These are phyloP conservation scores for Penicillium samsonianum DNA, from an alignment of 495 filamentous ascomycete species.

Conservation along the genomic window DNA sequence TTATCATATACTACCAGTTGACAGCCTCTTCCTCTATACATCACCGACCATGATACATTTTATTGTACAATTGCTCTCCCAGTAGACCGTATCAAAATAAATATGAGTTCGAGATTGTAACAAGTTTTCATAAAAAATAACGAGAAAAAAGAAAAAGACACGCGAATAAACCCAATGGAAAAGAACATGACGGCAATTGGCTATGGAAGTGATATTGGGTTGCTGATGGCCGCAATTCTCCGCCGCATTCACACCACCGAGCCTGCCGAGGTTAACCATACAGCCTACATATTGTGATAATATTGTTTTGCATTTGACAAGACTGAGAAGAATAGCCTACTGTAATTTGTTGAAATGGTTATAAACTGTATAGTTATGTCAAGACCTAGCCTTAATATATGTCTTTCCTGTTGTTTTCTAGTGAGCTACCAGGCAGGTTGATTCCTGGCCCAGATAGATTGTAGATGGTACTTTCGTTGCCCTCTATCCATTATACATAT, in stretches of 20 bases:
- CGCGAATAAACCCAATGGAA: background rate
- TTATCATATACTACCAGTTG: background rate
- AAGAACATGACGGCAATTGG: background rate
- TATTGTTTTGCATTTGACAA: background rate
- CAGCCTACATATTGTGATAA: constrained; percentile 19
- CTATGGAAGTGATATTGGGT: background rate
- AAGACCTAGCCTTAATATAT: background rate
- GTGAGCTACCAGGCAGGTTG: background rate
- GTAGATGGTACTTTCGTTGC: no score
- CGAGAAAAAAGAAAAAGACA: background rate
- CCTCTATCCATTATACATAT: background rate
- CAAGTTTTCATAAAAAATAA: no score
- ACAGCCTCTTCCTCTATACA: background rate
- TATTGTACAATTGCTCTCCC: background rate
- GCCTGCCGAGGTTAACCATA: constrained; percentile 43
- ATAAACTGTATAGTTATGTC: background rate
- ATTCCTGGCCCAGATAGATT: no score
- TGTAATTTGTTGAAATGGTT: background rate
- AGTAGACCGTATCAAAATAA: no score
- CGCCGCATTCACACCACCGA: constrained; percentile 17
- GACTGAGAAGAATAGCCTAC: background rate
- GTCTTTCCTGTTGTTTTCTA: background rate
- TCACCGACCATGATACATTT: background rate
- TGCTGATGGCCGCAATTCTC: background rate
- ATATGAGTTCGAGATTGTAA: no score